A percentile compares a stretch with the other conserved stretches of the same genome.
Evolutionary conservation across 495 filamentous ascomycete genomes (phyloP).

Genomic region (Penicillium cataractarum): DNA sequence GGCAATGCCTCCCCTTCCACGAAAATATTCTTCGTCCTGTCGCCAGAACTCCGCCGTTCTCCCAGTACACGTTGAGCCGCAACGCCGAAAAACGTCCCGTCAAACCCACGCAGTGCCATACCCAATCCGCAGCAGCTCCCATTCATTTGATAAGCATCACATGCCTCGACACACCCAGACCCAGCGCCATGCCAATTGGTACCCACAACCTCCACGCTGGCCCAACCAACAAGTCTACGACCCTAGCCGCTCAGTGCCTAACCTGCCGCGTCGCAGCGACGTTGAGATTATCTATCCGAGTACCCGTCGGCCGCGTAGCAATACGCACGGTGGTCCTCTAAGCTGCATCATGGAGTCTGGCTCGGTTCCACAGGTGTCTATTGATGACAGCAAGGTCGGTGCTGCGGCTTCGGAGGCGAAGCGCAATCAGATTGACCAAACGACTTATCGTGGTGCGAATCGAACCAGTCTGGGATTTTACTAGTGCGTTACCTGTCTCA

Average conservation of each 20-base stretch:
- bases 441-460: slow-evolving; percentile 41
- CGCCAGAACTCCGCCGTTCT: slow-evolving; percentile 14
- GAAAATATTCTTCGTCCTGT: slow-evolving; percentile 25
- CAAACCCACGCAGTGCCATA: slow-evolving; percentile 10
- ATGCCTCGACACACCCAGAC: slow-evolving; percentile 36
- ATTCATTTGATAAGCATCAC: slow-evolving; percentile 34
- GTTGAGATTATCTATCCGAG: slow-evolving; percentile 42
- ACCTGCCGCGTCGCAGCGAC: slow-evolving; percentile 36
- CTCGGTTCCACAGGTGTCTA: slow-evolving; percentile 25
- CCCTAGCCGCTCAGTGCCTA: slow-evolving; percentile 23
- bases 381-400: slow-evolving; percentile 24
- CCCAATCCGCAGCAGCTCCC: slow-evolving; percentile 25
- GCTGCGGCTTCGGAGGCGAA: slow-evolving; percentile 11
- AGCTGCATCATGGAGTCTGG: slow-evolving; percentile 42
- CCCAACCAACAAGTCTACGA: slow-evolving; percentile 27
- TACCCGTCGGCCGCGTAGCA: slow-evolving; percentile 43
- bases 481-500: slow-evolving; percentile 8
- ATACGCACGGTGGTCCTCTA: slow-evolving; percentile 36
- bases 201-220: slow-evolving; percentile 24
- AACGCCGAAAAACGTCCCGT: slow-evolving; percentile 14
- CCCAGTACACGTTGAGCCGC: slow-evolving; percentile 12
- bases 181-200: slow-evolving; percentile 32
- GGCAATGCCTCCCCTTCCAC: slow-evolving; percentile 7
- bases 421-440: slow-evolving; percentile 29
- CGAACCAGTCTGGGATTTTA: slow-evolving; percentile 38